phyloP scores from a whole-genome alignment of 306 rosid genomes.

The Amphicarpaea edgeworthii region DNA sequence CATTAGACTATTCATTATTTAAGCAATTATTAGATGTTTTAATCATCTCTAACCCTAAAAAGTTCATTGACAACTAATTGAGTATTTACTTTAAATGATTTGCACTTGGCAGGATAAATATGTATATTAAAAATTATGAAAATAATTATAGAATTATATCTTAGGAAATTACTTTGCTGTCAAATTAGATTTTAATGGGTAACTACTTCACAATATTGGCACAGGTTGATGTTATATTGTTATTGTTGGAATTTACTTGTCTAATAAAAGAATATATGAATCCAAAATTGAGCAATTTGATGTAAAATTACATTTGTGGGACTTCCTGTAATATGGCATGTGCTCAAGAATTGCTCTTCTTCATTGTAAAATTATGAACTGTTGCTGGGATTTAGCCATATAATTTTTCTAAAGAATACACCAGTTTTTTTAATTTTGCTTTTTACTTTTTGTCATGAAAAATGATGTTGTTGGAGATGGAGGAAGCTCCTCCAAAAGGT shows the following conservation, averaged over 20 bases:
- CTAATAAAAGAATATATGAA: not conserved
- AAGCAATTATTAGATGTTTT: slow-evolving; percentile 12
- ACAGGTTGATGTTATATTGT: slow-evolving; percentile 3
- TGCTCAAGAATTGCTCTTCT: too few relatives aligned
- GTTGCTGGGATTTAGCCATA: not conserved
- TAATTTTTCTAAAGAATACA: not conserved
- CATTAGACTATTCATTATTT: slow-evolving; percentile 11
- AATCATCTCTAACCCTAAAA: not conserved
- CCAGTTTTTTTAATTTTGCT: not conserved
- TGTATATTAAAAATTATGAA: not conserved
- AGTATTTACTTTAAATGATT: not conserved
- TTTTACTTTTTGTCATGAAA: slow-evolving; percentile 7
- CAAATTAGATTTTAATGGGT: not conserved
- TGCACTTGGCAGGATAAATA: slow-evolving; percentile 13
- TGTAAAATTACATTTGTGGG: slow-evolving; percentile 17
- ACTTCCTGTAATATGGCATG: too few relatives aligned
- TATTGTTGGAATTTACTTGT: slow-evolving; percentile 4
- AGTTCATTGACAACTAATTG: slow-evolving; percentile 31
- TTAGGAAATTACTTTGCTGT: slow-evolving; percentile 21
- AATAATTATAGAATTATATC: slow-evolving; percentile 23
- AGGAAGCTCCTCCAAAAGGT: slow-evolving; percentile 19
- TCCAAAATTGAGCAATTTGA: not conserved
- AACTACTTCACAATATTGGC: slow-evolving; percentile 19
- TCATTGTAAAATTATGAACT: too few relatives aligned
- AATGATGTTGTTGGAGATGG: not conserved